Base-by-base conservation (phyloP, 2,329 filamentous ascomycete genomes). In the Neocucurbitaria cava region DNA sequence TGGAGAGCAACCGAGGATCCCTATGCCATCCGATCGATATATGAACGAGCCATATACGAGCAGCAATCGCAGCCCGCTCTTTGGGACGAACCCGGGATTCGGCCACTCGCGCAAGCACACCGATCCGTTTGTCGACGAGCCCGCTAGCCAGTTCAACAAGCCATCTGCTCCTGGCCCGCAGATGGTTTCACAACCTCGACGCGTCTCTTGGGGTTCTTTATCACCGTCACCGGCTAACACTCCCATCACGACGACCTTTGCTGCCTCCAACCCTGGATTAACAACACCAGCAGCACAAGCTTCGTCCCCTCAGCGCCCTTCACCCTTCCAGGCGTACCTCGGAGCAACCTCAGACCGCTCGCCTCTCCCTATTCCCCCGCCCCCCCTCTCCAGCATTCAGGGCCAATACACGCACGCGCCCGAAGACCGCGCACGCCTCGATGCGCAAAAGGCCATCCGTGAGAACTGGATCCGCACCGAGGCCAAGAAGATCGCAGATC, bases 391-490 rank as follows among this genome's bases (percentile, higher is more conserved):
- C 13, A 21, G 26, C 13, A 31, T 46, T 0, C 10, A 42, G 6
- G 42, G 38, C 20, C 17, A 18, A 15, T 35, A 21, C 18, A 38
- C 15, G 2, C 26, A 46, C 24, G 46, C 33, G 23, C 45, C 50
- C n/a, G 20, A 36, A 7, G n/a, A 51, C 8, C 51, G 44, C 17
- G 31, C 45, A 13, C 49, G 30, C 9, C 49, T 59, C 9, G 46
- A 58, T 21, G 44, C 49, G 5, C 58, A 56, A 15, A 52, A 57
- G 6, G 15, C 23, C 26, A 13, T 36, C 24, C 59, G 66, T 23
- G 44, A 51, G 21, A n/a, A 28, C 9, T 69, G 64, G 66, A 66
- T 69, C 46, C 49, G 46, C 11, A 43, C 26, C 9, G 39, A 46
- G 39, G 54, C 62, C 0, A 24, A 26, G 15, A 23, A 54, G 18